Evolutionary conservation across 495 filamentous ascomycete species (phyloP), one percentile per base, ranked within the genome.

Genomic region (Daldinia childiae): DNA sequence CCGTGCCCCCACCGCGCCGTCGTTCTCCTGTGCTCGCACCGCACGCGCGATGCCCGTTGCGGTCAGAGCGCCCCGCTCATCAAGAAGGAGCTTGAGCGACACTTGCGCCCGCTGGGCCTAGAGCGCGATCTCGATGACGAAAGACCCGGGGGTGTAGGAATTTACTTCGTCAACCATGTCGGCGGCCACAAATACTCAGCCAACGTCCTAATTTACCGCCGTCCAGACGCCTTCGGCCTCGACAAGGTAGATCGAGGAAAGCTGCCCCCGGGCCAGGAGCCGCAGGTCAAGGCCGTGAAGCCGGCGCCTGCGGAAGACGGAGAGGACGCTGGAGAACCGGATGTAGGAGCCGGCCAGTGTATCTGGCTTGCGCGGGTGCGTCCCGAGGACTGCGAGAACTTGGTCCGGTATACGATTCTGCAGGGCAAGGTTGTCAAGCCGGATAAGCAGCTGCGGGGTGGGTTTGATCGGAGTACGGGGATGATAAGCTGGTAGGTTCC

Each of bases 161-260:
- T 99, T 58, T 95, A 98, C 74, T 99, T 98, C 76, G 93, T 98
- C 72, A 94, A 89, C 70, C 95, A 99, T 76, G 93, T 98, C 0
- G 95, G 95, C 11, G 95, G 95, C 0, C 95, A 99, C 76, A 96
- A 97, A 80, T 98, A 93, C 77, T 87, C 88, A 6, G 95, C 95
- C 1, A 99, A 99, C 73, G 86, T 97, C 72, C 90, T 99, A 79
- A 82, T 99, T 0, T 98, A 99, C 76, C 86, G 95, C 6, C 83
- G 90, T 32, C 83, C 83, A 17, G 85, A 90, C 77, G 89, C 79
- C 56, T 89, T 79, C 82, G 86, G 89, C 72, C 78, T 86, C 43
- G 85, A 87, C 50, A 56, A 57, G 1, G 74, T 82, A 12, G 68
- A 81, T 68, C 56, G 81, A 30, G 83, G 68, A 1, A 82, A 79